phyloP scores from a whole-genome alignment of 345 rosid genomes.

The Syzygium jambos region DNA sequence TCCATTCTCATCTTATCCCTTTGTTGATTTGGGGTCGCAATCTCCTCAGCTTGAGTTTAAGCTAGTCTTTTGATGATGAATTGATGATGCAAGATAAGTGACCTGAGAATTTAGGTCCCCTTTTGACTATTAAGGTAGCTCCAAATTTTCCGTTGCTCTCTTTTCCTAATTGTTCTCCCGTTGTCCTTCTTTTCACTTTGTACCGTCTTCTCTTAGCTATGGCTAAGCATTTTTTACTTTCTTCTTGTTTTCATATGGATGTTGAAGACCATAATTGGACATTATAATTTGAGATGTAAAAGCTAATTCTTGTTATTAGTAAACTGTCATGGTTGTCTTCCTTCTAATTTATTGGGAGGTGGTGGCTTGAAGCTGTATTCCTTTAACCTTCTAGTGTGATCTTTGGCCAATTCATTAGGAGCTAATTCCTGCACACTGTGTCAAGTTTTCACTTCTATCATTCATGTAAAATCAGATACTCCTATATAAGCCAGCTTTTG shows the following conservation, averaged over 20 bases:
- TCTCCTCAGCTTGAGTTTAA: background rate
- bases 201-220: background rate
- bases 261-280: background rate
- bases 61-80: background rate
- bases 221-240: background rate
- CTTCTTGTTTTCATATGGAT: background rate
- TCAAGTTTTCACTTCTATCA: background rate
- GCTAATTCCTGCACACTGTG: background rate
- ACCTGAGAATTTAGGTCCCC: background rate
- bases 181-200: background rate
- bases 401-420: background rate
- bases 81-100: background rate
- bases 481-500: background rate
- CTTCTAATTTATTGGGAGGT: background rate
- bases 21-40: background rate
- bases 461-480: background rate
- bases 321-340: background rate
- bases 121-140: background rate
- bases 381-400: background rate
- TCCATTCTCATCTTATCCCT: background rate
- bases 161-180: background rate
- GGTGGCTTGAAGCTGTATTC: background rate
- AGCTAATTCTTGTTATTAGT: background rate
- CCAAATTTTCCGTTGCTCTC: background rate
- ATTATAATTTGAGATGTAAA: background rate